Evolutionary conservation across 805 yeast species (phyloP), one percentile per base, ranked within the genome.

Genomic region (Cyberlindnera americana): DNA sequence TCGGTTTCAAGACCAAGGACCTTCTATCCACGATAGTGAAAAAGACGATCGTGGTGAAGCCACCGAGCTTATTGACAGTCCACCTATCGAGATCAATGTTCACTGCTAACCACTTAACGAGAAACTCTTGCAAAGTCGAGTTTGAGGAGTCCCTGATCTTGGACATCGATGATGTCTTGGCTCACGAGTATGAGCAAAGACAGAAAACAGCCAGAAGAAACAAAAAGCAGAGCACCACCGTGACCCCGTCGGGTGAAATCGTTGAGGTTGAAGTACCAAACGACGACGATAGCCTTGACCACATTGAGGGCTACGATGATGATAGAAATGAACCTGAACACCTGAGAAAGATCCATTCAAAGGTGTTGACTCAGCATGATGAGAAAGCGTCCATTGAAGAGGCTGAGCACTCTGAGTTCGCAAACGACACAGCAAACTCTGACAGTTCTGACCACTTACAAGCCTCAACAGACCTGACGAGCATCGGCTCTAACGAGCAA

Each of bases 61-160:
- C 86, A 4, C 97, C 99, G 0, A 70, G 74, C 39, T 64, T 86
- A 6, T 67, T 93, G 35, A 75, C 85, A 0, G 64, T 91, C n/a
- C 98, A 91, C 59, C 62, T 93, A 29, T 87, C 96, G 9, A 70
- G 98, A 52, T 90, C 97, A 0, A 73, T 83, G 29, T 89, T 74
- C 56, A 72, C 77, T 35, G 87, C 84, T 8, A 76, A 76, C 29
- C 75, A 72, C 14, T 75, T 84, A 2, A 70, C 81, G 8, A 74
- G 96, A 50, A 90, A 87, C 61, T 66, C 85, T 9, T 86, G 95
- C 59, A 67, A 77, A 38, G 88, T 88, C 5, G 58, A 66, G 8
- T 83, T 84, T 52, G 78, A 75, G 10, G 90, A 83, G 49, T 55
- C 54, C 14, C 50, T 77, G 50, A 52, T 66, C n/a, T 49, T 82